Evolutionary conservation across 78 protist species (phyloP).

Genomic region (Trichosphaerium sp.): DNA sequence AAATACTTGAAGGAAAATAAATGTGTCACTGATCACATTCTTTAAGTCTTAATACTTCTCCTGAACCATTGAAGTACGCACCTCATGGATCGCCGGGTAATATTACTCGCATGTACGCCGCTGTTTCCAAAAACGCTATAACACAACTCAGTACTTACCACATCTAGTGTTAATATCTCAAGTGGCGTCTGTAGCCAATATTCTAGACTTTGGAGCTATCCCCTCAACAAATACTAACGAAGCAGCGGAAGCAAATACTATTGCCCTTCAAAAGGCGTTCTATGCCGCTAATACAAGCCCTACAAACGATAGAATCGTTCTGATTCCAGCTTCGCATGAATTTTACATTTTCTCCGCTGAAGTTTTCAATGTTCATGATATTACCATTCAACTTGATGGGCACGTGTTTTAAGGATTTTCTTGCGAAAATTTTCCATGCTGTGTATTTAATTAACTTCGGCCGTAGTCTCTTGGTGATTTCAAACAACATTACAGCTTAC

Average conservation of each 20-base stretch:
- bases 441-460: too few relatives aligned
- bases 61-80: too few relatives aligned
- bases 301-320: neutral
- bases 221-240: neutral
- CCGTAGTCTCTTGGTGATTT: neutral
- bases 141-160: too few relatives aligned
- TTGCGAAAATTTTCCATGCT: too few relatives aligned
- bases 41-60: too few relatives aligned
- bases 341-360: neutral
- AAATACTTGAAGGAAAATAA: too few relatives aligned
- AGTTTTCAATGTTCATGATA: neutral
- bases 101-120: too few relatives aligned
- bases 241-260: neutral
- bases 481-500: neutral
- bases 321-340: neutral
- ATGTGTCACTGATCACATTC: too few relatives aligned
- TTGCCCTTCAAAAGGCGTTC: neutral
- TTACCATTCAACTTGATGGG: neutral
- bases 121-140: too few relatives aligned
- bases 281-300: neutral
- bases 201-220: constrained; percentile 1
- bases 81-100: too few relatives aligned
- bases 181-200: neutral
- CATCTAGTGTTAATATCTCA: too few relatives aligned
- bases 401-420: too few relatives aligned